Conservation (phyloP, 352 stramenopile genomes). For the Pythium monospermum region DNA sequence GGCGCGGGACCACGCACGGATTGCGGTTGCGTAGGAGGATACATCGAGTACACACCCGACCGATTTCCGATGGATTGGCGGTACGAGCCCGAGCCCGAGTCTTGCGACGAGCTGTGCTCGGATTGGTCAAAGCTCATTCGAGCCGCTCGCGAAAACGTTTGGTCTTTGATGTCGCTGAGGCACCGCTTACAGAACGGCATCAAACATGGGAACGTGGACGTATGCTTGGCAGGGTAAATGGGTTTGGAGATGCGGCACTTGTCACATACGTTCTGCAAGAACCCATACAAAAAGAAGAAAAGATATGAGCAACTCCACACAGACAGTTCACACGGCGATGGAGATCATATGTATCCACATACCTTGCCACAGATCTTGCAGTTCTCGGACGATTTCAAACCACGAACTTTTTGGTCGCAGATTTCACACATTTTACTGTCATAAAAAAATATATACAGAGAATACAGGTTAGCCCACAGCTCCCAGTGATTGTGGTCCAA, state of each 20-base stretch:
- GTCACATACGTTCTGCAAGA: constrained; percentile 45
- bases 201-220: constrained; percentile 45
- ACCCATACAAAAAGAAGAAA: not conserved
- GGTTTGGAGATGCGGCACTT: constrained; percentile 52
- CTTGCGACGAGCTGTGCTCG: constrained; percentile 15
- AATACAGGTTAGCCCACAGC: not conserved
- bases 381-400: constrained; percentile 40
- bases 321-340: too few species aligned
- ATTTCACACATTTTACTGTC: constrained; percentile 52
- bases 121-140: constrained; percentile 12
- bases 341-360: not conserved
- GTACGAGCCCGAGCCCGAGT: constrained; percentile 13
- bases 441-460: constrained; percentile 2
- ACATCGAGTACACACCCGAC: constrained; percentile 7
- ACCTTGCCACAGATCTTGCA: constrained; percentile 65
- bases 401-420: constrained; percentile 53
- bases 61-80: constrained; percentile 10
- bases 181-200: constrained; percentile 45
- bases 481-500: too few species aligned
- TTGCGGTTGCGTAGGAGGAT: constrained; percentile 1
- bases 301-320: too few species aligned
- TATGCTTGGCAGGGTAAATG: constrained; percentile 46
- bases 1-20: not conserved
- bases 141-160: not conserved
- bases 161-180: constrained; percentile 19